Conservation (phyloP, 208 protist genomes). For the Leishmania mexicana region DNA sequence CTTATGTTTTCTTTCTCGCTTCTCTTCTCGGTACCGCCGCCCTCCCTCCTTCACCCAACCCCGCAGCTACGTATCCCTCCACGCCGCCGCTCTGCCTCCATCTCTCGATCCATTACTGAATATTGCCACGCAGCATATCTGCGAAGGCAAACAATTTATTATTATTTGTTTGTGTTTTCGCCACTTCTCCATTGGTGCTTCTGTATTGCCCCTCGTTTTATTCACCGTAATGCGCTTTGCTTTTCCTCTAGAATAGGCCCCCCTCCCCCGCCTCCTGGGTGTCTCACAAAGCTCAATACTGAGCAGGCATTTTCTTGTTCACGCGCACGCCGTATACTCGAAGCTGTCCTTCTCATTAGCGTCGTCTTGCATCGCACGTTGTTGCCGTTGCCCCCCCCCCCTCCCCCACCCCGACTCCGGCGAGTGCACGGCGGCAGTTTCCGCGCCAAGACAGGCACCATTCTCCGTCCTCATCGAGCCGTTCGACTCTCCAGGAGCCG, state of each 20-base stretch:
- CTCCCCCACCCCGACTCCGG: background rate
- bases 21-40: background rate
- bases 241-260: background rate
- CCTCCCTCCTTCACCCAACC: background rate
- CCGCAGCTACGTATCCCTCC: background rate
- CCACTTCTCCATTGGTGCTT: background rate
- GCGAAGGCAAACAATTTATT: background rate
- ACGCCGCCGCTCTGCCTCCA: background rate
- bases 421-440: background rate
- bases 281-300: too few species aligned
- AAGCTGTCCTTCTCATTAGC: background rate
- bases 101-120: background rate
- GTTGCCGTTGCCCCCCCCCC: background rate
- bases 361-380: background rate
- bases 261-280: constrained; percentile 1
- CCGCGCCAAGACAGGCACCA: too few species aligned
- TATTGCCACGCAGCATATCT: background rate
- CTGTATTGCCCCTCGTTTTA: background rate
- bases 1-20: background rate
- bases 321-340: background rate
- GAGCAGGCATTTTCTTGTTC: background rate
- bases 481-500: background rate
- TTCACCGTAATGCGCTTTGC: background rate
- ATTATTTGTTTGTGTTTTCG: background rate
- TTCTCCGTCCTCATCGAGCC: too few species aligned